Evolutionary conservation across 345 rosid species (phyloP).

Genomic region (Erucastrum elatum): DNA sequence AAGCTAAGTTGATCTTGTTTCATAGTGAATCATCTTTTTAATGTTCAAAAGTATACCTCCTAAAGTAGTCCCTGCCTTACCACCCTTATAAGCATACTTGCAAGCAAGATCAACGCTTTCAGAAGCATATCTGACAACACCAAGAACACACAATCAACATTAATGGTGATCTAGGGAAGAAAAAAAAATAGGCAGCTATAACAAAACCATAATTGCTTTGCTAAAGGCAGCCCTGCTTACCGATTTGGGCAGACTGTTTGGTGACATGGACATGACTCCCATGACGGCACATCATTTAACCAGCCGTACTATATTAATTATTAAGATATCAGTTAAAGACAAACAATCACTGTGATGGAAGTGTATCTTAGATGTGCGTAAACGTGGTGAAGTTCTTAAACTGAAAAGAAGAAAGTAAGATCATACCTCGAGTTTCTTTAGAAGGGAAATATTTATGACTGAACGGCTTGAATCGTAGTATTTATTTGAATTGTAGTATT

Average conservation of each 20-base stretch:
- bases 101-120: conserved; percentile 2
- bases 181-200: background rate
- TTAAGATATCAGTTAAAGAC: background rate
- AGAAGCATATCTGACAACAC: conserved; percentile 3
- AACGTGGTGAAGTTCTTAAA: background rate
- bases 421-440: conserved; percentile 63
- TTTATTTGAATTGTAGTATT: conserved; percentile 58
- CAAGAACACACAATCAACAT: conserved; percentile 1
- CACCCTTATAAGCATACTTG: background rate
- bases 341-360: background rate
- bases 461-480: conserved; percentile 66
- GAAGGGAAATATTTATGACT: conserved; percentile 64
- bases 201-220: too few species aligned
- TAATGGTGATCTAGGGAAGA: background rate
- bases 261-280: conserved; percentile 59
- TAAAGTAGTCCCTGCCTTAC: background rate
- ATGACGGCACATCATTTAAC: conserved; percentile 54
- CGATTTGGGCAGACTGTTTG: conserved; percentile 66
- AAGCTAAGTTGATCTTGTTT: background rate
- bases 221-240: conserved; percentile 43
- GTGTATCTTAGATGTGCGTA: conserved; percentile 12
- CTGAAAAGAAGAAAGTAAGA: background rate
- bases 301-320: conserved; percentile 50
- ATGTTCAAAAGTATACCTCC: background rate
- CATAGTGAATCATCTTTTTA: background rate